Base-by-base conservation (phyloP, 177 flowering plant species). In the Viscum album region DNA sequence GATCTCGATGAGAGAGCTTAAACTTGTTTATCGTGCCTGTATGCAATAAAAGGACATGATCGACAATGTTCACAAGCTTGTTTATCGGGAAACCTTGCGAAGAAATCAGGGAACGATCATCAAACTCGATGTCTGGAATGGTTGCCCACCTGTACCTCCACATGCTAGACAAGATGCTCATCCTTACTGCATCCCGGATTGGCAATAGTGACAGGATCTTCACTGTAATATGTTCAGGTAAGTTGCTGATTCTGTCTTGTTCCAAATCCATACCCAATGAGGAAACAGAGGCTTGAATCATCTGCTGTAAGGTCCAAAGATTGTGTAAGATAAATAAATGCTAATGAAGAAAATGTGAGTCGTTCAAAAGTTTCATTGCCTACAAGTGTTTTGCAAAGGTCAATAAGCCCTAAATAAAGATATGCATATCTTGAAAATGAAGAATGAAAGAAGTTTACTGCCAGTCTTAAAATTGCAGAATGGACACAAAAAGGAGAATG, bases 91-190 rank as follows among this genome's bases (percentile, higher is more conserved):
- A 31, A 72, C 81, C 85, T 77, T 77, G 83, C 52, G 84, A 70
- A 70, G 79, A 50, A 33, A 67, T 30, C 54, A 78, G 36, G 74
- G 82, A 82, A 11, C 78, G 81, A 66, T 72, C 80, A 68, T 85
- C 88, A 70, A 85, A 85, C 34, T 82, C 83, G 34, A 85, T 83
- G 69, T 68, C 45, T 28, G 89, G 83, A 54, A 83, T 35, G 31
- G 75, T 76, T 19, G 77, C 71, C 86, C 86, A 85, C 69, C 74
- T 83, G 78, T 75, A 85, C 72, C 89, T 78, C 89, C 89, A 85
- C 73, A 80, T 79, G 69, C 75, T 80, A 28, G 87, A 82, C 50
- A 86, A 71, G 47, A 82, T 50, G 71, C 89, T 82, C 2, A 83
- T 86, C 74, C 86, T 80, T 26, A 83, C 85, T 13, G 85, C 86